Base-by-base conservation (phyloP, 2,329 filamentous ascomycete genomes). In the Blastomyces gilchristii region DNA sequence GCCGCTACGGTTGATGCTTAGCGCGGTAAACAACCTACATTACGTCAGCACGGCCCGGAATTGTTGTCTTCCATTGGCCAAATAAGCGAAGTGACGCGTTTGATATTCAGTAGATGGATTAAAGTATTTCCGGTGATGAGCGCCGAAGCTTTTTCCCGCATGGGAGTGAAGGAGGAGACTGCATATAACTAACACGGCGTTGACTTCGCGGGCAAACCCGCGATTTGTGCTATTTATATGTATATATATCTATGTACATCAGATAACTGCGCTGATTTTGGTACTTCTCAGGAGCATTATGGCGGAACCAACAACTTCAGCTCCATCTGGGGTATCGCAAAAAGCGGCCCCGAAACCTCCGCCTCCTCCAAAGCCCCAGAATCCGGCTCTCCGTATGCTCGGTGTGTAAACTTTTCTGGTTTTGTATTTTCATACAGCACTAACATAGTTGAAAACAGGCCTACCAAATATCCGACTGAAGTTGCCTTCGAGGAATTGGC, bases 401-500 rank as follows among this genome's bases (percentile, higher is more conserved):
- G 66, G 66, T 67, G 63, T 58, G 49, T 16, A 47, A 34, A 5
- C 34, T 49, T 22, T 49, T 22, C 37, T 45, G 3, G 54, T 18
- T 25, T 16, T 47, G 16, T 25, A 59, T 18, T 63, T 28, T 45
- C 9, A 43, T 34, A 14, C 53, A 22, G 39, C 22, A 31, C 58
- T 62, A 61, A 63, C 41, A 34, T 47, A 61, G 16, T 25, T 28
- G 57, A 16, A 59, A 25, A 28, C 63, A 87, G 93, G 93, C 63
- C 80, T 99, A 64, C 93, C 93, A 60, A 89, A 87, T 68, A 84
- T 97, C 65, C 88, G 89, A 64, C 83, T 87, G 69, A 91, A 86
- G 76, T 85, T 99, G 22, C 94, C 94, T 8, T 97, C 93, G 22
- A 89, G 94, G 65, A 97, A 97, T 75, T 99, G 94, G 94, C 85